These are phyloP conservation scores for Colletotrichum sp. DNA, from an alignment of 2,329 filamentous ascomycete genomes.

Conservation along the genomic window DNA sequence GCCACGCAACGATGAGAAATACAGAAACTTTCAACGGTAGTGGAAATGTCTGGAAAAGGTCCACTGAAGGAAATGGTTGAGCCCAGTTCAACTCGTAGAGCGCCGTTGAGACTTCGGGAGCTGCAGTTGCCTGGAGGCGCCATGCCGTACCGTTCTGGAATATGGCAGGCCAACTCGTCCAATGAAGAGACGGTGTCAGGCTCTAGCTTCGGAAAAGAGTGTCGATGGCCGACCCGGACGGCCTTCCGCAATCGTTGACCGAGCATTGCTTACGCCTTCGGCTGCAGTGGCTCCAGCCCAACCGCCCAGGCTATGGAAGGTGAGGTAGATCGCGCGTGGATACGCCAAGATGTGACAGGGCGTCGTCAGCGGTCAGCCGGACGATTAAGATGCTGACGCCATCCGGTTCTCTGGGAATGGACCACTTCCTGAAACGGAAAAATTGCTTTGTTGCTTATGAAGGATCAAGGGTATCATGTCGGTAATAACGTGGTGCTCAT, in stretches of 20 bases:
- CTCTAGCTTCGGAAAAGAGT: neutral
- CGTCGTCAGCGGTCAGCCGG: neutral
- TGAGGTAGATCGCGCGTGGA: neutral
- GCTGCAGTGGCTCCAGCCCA: neutral
- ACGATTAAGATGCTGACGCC: neutral
- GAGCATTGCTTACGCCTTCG: neutral
- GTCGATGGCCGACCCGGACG: neutral
- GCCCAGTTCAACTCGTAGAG: neutral
- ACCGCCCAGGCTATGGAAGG: neutral
- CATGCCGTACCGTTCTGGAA: neutral
- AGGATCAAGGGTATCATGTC: neutral
- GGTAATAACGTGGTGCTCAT: neutral
- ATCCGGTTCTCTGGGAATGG: neutral
- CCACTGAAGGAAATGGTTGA: neutral
- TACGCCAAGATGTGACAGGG: neutral
- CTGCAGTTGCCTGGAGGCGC: neutral
- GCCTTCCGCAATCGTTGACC: neutral
- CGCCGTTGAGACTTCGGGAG: neutral
- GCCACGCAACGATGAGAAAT: neutral
- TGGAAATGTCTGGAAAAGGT: neutral
- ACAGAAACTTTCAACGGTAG: neutral
- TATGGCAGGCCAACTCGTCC: neutral
- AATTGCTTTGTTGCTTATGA: neutral
- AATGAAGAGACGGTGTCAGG: neutral
- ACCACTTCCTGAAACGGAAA: neutral